Evolutionary conservation across 108 stramenopile genomes (phyloP), one percentile per base, ranked within the genome.

Genomic region (Cyclotella cryptica): DNA sequence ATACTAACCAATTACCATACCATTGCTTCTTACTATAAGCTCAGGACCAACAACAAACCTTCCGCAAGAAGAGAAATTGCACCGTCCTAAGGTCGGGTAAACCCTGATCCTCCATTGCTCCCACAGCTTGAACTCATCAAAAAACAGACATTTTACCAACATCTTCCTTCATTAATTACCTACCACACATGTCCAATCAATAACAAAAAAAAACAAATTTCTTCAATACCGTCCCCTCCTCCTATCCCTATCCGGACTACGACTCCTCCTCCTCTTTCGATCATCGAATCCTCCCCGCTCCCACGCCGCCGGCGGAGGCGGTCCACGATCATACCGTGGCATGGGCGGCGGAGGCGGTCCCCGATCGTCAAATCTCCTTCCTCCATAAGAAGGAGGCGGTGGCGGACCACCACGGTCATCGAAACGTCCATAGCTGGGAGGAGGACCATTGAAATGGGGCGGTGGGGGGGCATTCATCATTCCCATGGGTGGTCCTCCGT

Each of bases 281-380:
- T 76, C 78, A 49, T 63, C 84, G 40, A 57, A 41, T 35, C 73
- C 52, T 1, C 87, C 85, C 45, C 85, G 47, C 30, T 69, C 73
- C 54, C 70, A 71, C 15, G 70, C 62, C 58, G 35, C 15, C 21
- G 84, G 84, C 18, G 80, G 80, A 45, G 76, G 71, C 24, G 51
- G 55, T 42, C 70, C 24, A 11, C 66, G 44, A 64, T 76, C 75
- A 28, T 72, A 39, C 47, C 63, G 71, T 6, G n/a, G n/a, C n/a
- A n/a, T n/a, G n/a, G 51, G 28, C 35, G 75, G 74, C 5, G 64
- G 77, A 10, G 83, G 74, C 12, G 85, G 84, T 19, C 87, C 84
- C 7, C 88, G 78, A 66, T 86, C 81, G 54, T 82, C 53, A 49
- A 71, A 78, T 15, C 87, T 68, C 21, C 84, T 73, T 9, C 66